Evolutionary conservation across 2,329 filamentous ascomycete species (phyloP).

Genomic region (Claviceps capensis): DNA sequence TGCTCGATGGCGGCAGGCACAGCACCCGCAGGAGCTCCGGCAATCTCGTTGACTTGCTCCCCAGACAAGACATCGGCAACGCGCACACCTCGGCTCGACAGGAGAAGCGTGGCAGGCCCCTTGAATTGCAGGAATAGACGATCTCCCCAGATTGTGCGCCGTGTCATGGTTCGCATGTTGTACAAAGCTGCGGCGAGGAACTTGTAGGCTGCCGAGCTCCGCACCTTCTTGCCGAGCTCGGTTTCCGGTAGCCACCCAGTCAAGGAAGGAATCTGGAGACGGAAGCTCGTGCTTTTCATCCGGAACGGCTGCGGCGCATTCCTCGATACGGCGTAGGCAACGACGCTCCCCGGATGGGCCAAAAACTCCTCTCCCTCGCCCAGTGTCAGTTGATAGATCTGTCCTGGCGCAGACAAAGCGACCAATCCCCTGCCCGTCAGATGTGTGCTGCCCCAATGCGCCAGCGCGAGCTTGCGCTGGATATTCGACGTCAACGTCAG

Average conservation of each 20-base stretch:
- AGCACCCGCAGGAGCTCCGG: slow-evolving; percentile 62
- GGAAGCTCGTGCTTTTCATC: slow-evolving; percentile 63
- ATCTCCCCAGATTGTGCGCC: slow-evolving; percentile 86
- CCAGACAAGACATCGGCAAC: slow-evolving; percentile 65
- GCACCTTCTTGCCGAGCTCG: slow-evolving; percentile 60
- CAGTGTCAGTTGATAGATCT: slow-evolving; percentile 76
- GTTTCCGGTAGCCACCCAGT: slow-evolving; percentile 54
- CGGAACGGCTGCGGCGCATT: slow-evolving; percentile 71
- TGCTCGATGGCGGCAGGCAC: slow-evolving; percentile 45
- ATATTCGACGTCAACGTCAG: slow-evolving; percentile 62
- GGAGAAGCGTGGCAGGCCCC: slow-evolving; percentile 70
- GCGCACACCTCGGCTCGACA: slow-evolving; percentile 75
- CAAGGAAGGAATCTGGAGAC: slow-evolving; percentile 62
- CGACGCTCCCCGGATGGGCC: slow-evolving; percentile 79
- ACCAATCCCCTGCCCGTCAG: slow-evolving; percentile 79
- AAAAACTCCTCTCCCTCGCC: slow-evolving; percentile 79
- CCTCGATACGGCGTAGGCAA: slow-evolving; percentile 72
- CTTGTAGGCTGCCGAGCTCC: slow-evolving; percentile 60
- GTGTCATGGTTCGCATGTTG: slow-evolving; percentile 58
- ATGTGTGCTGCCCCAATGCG: slow-evolving; percentile 84
- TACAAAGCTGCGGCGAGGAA: slow-evolving; percentile 50
- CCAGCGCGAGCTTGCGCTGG: slow-evolving; percentile 59
- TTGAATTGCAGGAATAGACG: slow-evolving; percentile 81
- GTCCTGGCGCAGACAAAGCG: slow-evolving; percentile 72
- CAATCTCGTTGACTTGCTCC: slow-evolving; percentile 80